Evolutionary conservation across 441 rosid genomes (phyloP), one percentile per base, ranked within the genome.

Genomic region (Pelargonium citronellum): DNA sequence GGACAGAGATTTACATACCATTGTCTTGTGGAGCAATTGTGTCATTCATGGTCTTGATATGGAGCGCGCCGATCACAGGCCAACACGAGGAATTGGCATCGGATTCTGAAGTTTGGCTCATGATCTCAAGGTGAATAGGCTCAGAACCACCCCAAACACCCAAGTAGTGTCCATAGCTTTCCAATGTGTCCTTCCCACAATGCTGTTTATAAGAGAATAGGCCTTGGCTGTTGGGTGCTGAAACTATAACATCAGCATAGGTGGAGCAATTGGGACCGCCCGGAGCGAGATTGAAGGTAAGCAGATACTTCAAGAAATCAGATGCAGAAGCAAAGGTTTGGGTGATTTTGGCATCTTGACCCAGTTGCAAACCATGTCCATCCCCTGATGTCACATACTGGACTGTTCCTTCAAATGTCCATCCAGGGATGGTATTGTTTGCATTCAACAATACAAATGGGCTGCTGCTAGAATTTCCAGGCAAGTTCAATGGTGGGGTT

Each of bases 401-500:
- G n/a, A 84, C 81, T 1, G 75, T 75, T 13, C 92, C 87, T 69
- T 80, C 74, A 34, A 84, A 78, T 70, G 83, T 73, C 85, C 89
- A 84, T 55, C 93, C 87, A 16, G 88, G 85, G 64, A 85, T 75
- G 20, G 84, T 80, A 80, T 49, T 73, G 86, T 78, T 85, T 80
- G 76, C 74, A 57, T 67, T 78, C 60, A 79, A 72, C 37, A 37
- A 63, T 69, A 75, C 37, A 75, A 70, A 80, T 22, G 24, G 24
- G 43, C 63, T 76, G 58, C n/a, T n/a, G n/a, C n/a, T n/a, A n/a
- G 73, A 64, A 77, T 75, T 76, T 64, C 10, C 39, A 0, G 81
- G 57, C 57, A 69, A 67, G 74, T 78, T 74, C 30, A 73, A 67
- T n/a, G 87, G 89, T 27, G 87, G 84, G 43, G 85, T 65, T 72